Conservation (phyloP, 345 rosid species). For the Euphorbia lathyris region DNA sequence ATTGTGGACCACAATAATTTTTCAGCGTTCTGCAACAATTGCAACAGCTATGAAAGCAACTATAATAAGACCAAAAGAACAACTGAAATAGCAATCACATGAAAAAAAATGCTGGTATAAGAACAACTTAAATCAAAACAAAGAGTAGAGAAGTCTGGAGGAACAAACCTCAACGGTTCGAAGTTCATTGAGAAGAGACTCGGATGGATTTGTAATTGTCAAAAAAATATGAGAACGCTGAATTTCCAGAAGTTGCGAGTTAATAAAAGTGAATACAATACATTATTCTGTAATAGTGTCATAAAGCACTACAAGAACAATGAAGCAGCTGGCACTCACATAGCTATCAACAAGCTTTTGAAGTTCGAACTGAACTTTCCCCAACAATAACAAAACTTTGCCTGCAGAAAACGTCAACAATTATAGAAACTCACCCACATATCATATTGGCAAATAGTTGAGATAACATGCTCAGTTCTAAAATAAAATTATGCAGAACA, state of each 20-base stretch:
- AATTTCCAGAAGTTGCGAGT: constrained; percentile 20
- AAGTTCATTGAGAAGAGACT: constrained; percentile 89
- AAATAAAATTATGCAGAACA: neutral
- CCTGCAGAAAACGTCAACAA: constrained; percentile 46
- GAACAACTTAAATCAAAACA: neutral
- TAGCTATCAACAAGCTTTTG: constrained; percentile 82
- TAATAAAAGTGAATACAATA: neutral
- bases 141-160: constrained; percentile 15
- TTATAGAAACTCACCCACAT: neutral
- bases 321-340: constrained; percentile 51
- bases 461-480: neutral
- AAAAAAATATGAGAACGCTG: constrained; percentile 78
- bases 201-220: constrained; percentile 89
- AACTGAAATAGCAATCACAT: neutral
- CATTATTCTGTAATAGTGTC: neutral
- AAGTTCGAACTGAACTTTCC: constrained; percentile 80
- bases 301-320: constrained; percentile 10
- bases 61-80: neutral
- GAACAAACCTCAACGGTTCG: constrained; percentile 91
- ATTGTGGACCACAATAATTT: neutral
- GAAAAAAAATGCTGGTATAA: neutral
- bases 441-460: neutral
- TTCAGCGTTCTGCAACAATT: neutral
- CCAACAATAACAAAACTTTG: constrained; percentile 63
- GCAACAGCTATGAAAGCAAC: neutral